phyloP scores from a whole-genome alignment of 805 yeast genomes.

The Ogataea populi-albae region DNA sequence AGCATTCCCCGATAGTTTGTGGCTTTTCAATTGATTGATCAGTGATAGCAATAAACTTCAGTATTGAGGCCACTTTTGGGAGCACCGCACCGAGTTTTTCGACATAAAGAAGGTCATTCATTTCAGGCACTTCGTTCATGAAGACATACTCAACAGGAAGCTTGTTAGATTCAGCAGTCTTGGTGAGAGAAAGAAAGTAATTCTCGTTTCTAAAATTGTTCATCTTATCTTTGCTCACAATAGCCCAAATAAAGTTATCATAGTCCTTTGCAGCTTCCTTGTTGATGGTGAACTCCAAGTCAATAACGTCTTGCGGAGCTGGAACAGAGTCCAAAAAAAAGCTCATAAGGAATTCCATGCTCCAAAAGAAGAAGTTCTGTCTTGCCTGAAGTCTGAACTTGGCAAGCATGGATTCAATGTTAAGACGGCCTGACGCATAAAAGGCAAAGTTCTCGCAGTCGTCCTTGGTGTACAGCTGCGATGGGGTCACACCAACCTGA shows the following conservation, averaged over 20 bases:
- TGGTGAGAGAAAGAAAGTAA: constrained; percentile 82
- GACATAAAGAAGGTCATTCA: constrained; percentile 62
- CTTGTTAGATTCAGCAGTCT: constrained; percentile 66
- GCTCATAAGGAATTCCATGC: constrained; percentile 60
- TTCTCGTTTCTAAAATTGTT: constrained; percentile 67
- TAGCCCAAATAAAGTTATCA: constrained; percentile 75
- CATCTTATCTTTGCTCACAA: constrained; percentile 85
- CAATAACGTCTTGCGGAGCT: constrained; percentile 57
- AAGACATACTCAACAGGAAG: constrained; percentile 75
- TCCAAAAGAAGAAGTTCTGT: constrained; percentile 70
- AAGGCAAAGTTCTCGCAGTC: constrained; percentile 57
- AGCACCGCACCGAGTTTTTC: constrained; percentile 48
- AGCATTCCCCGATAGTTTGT: constrained; percentile 49
- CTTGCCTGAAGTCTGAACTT: constrained; percentile 70
- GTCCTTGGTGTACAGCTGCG: constrained; percentile 54
- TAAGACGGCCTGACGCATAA: constrained; percentile 87
- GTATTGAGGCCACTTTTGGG: constrained; percentile 33
- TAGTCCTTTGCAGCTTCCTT: constrained; percentile 40
- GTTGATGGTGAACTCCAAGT: constrained; percentile 56
- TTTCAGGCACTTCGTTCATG: constrained; percentile 86
- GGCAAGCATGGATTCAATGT: constrained; percentile 61
- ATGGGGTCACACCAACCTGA: constrained; percentile 63
- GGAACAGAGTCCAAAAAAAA: constrained; percentile 55
- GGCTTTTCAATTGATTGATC: constrained; percentile 84
- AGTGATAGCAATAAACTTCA: constrained; percentile 74